Base-by-base conservation (phyloP, 2,329 filamentous ascomycete genomes). In the Paramyrothecium sp. region DNA sequence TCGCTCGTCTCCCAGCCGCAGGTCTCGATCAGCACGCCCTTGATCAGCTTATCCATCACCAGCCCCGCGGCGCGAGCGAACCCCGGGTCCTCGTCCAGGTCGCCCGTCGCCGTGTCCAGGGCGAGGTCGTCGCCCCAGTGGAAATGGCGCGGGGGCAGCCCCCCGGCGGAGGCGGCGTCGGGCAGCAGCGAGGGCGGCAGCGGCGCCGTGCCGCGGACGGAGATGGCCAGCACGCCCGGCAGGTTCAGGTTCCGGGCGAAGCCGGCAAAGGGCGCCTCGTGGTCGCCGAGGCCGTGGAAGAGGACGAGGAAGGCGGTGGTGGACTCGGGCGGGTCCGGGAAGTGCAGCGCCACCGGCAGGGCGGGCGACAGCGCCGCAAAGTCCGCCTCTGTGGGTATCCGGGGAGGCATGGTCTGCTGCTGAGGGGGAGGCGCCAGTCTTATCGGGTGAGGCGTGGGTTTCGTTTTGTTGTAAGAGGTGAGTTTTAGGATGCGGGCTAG, bases 221-320 rank as follows among this genome's bases (percentile, higher is more conserved):
- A 84, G 55, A 97, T 83, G 65, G 87, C 86, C 56, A 88, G 82
- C 54, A 92, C 92, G 67, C 92, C 90, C 0, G 92, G 91, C 3
- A 96, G 84, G 59, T 82, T 79, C 59, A 96, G 75, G 63, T 85
- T 86, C 56, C 79, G 78, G 20, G 87, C 90, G 60, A 96, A 89
- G 49, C 76, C 75, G 58, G 84, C 81, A 71, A 95, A 96, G 38
- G 89, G 80, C 3, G 71, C 67, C 58, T 91, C 83, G 34, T 83
- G 86, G 75, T 96, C 92, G 60, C 92, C 92, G 13, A 96, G 83
- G 61, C 92, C 92, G 73, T 96, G 92, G 57, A 96, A 85, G 54
- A 96, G 83, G 68, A 96, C 76, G 60, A 96, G 85, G 63, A 96
- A 81, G 65, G 93, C 89, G 48, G 87, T 89, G 11, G 89, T 85